Percentiles rank a stretch among this genome's conserved stretches.
These are phyloP conservation scores for Heritiera littoralis DNA, from an alignment of 345 rosid species.

Conservation along the genomic window DNA sequence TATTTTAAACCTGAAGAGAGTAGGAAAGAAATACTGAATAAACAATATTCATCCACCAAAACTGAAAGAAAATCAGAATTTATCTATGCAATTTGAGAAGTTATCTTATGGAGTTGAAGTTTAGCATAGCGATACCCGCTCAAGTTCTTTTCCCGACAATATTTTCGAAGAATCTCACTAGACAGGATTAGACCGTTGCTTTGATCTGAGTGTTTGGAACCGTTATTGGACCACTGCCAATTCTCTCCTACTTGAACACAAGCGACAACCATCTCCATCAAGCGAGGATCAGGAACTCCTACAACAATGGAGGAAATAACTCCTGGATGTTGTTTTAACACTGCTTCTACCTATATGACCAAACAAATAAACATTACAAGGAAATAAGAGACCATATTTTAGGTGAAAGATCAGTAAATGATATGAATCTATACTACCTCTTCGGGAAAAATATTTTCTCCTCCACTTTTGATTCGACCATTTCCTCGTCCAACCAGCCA, in stretches of 20 bases:
- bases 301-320: slow-evolving; percentile 51
- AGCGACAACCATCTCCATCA: slow-evolving; percentile 76
- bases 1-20: slow-evolving; percentile 65
- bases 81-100: not conserved
- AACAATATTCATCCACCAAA: not conserved
- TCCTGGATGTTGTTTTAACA: slow-evolving; percentile 63
- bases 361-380: slow-evolving; percentile 14
- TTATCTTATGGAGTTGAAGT: not conserved
- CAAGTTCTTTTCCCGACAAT: slow-evolving; percentile 55
- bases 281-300: slow-evolving; percentile 61
- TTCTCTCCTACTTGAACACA: slow-evolving; percentile 56
- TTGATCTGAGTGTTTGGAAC: not conserved
- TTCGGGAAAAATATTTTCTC: slow-evolving; percentile 87
- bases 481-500: slow-evolving; percentile 80
- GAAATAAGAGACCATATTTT: not conserved
- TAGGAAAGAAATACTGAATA: not conserved
- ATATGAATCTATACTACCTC: slow-evolving; percentile 48
- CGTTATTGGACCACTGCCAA: slow-evolving; percentile 63
- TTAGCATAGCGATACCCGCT: slow-evolving; percentile 46
- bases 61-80: not conserved
- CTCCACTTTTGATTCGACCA: slow-evolving; percentile 80
- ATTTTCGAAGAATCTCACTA: slow-evolving; percentile 46
- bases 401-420: not conserved
- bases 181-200: slow-evolving; percentile 38
- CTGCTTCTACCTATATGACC: slow-evolving; percentile 70